Conservation (phyloP, 306 rosid species). For the Quercus dentata region DNA sequence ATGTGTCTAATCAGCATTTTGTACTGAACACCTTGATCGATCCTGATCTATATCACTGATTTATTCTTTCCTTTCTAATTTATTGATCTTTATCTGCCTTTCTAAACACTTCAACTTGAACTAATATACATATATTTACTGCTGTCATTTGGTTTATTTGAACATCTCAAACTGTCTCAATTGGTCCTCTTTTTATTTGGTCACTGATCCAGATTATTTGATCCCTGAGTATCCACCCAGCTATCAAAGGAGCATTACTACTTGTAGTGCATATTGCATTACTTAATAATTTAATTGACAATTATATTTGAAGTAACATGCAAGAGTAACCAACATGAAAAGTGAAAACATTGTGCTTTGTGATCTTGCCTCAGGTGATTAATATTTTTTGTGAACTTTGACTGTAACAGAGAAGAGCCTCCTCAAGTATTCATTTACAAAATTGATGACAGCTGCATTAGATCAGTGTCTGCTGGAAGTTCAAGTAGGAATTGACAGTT, state of each 20-base stretch:
- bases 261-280: neutral
- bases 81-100: neutral
- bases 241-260: neutral
- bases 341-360: neutral
- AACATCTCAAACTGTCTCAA: neutral
- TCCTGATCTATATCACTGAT: too few relatives aligned
- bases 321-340: neutral
- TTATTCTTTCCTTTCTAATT: constrained; percentile 1
- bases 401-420: constrained; percentile 50
- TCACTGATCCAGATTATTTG: neutral
- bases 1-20: neutral
- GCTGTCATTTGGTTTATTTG: neutral
- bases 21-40: too few relatives aligned
- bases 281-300: neutral
- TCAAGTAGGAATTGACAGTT: constrained; percentile 29
- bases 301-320: neutral
- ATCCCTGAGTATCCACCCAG: neutral
- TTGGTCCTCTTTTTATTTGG: neutral
- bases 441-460: constrained; percentile 21
- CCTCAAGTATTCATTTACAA: constrained; percentile 66
- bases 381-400: neutral
- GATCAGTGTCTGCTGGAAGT: constrained; percentile 47
- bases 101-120: neutral
- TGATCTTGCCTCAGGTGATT: neutral
- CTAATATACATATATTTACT: neutral